Conservation (phyloP, 163 green algal genomes). For the Chlamydomonas reinhardtii region DNA sequence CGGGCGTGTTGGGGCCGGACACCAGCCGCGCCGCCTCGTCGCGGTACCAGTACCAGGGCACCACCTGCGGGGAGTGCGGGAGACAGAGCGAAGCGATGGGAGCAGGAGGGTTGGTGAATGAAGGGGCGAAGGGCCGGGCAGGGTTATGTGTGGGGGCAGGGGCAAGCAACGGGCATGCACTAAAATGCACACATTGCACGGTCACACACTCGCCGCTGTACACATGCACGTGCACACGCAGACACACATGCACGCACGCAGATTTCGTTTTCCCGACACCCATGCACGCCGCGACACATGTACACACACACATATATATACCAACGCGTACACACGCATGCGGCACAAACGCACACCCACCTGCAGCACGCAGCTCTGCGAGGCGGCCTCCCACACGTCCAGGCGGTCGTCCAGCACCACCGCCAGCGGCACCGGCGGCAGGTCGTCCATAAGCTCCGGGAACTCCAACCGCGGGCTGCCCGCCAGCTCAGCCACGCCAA, state of each 20-base stretch:
- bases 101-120: too few species aligned
- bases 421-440: constrained; percentile 58
- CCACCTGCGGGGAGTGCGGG: constrained; percentile 25
- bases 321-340: too few species aligned
- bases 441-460: constrained; percentile 14
- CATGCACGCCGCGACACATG: too few species aligned
- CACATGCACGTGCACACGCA: too few species aligned
- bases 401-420: constrained; percentile 74
- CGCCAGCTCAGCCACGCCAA: constrained; percentile 31
- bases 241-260: too few species aligned
- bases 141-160: too few species aligned
- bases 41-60: constrained; percentile 57
- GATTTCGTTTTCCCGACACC: too few species aligned
- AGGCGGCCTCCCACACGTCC: constrained; percentile 75
- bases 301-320: too few species aligned
- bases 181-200: too few species aligned
- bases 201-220: too few species aligned
- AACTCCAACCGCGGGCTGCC: constrained; percentile 36
- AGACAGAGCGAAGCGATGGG: background rate
- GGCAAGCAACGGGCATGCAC: too few species aligned
- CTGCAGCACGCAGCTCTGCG: constrained; percentile 67
- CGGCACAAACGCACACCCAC: too few species aligned
- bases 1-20: constrained; percentile 20
- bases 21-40: constrained; percentile 47
- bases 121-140: background rate